Evolutionary conservation across 2,329 filamentous ascomycete genomes (phyloP).

Genomic region (Cladosporium oxysporum): DNA sequence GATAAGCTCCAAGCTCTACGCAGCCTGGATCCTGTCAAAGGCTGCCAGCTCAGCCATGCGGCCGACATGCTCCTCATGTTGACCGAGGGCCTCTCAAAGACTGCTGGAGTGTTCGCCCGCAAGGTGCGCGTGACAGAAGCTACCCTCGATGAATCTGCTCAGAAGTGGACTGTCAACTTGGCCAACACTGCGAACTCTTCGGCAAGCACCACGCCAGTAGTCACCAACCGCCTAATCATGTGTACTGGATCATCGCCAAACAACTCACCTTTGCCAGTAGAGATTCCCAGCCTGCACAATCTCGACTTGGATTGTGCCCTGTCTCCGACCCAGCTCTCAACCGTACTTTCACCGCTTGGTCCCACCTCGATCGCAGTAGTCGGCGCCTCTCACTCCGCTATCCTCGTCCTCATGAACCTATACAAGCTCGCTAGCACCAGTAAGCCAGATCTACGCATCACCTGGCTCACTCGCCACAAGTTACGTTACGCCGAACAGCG

Average conservation of each 20-base stretch:
- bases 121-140: constrained; percentile 44
- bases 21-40: constrained; percentile 56
- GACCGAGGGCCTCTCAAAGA: constrained; percentile 48
- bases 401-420: constrained; percentile 64
- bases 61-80: constrained; percentile 56
- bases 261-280: constrained; percentile 46
- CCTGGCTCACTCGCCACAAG: constrained; percentile 63
- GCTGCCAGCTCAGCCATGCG: constrained; percentile 59
- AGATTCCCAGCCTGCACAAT: constrained; percentile 42
- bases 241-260: constrained; percentile 61
- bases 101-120: constrained; percentile 44
- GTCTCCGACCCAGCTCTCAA: constrained; percentile 52
- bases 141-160: constrained; percentile 40
- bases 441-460: constrained; percentile 57
- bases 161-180: constrained; percentile 42
- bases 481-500: constrained; percentile 63
- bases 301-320: constrained; percentile 59
- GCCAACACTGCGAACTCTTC: constrained; percentile 32
- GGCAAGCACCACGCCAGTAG: constrained; percentile 36
- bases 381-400: constrained; percentile 64
- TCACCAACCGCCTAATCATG: constrained; percentile 51
- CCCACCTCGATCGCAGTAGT: constrained; percentile 56
- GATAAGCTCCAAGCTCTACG: constrained; percentile 59
- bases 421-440: constrained; percentile 54
- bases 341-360: constrained; percentile 41